Base-by-base conservation (phyloP, 306 rosid species). In the Rosa persica region DNA sequence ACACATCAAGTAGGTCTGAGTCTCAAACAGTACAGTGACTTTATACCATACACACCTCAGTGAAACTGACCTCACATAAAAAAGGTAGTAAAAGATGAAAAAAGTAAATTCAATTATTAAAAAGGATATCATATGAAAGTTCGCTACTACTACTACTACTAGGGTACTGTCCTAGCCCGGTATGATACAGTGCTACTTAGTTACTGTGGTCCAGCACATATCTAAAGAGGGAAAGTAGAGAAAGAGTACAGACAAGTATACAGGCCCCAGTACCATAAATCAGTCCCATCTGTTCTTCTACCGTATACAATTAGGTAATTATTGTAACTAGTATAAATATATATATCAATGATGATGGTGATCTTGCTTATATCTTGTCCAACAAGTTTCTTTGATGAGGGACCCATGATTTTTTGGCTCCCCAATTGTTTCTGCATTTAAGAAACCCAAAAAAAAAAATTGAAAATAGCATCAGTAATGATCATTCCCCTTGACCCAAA, bases 261-360 rank as follows among this genome's bases (percentile, higher is more conserved):
- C 48, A 75, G 72, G 36, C 75, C 81, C 90, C 88, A 85, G 81
- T 85, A 79, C 83, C 78, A 82, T 82, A 81, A 82, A 83, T 86
- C 93, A 81, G 85, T 74, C 30, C 86, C 86, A 81, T 78, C 92
- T 82, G 89, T 85, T 89, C 86, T 81, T 78, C 74, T 58, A 85
- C 65, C 42, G 90, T 90, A 87, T 89, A 89, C 80, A 89, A 85
- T 85, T 66, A 85, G 84, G 96, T 90, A 87, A 87, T 92, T 87
- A 55, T 57, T 86, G 87, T 94, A 88, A 89, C 90, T 88, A 87
- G 92, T 90, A 84, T 88, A 90, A 85, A 88, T 87, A 84, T 17
- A 75, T 46, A 75, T 62, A 46, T 74, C 52, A 72, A 82, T 82
- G 89, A 83, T 77, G 80, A 83, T 65, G 82, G 48, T 81, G 85